Evolutionary conservation across 2,329 filamentous ascomycete genomes (phyloP).

Genomic region (Dothideomycetes sp.): DNA sequence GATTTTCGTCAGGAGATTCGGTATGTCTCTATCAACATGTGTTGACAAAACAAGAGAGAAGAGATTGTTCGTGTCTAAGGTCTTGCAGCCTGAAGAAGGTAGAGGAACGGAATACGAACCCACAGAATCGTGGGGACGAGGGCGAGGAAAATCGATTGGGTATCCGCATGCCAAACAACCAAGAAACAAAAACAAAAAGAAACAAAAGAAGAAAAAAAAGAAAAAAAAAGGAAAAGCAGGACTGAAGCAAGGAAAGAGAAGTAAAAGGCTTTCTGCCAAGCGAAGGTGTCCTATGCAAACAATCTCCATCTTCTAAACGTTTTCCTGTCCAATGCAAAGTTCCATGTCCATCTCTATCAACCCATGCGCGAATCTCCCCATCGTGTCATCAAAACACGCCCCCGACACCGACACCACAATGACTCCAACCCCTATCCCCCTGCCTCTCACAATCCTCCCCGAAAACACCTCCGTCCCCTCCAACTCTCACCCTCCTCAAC

Average conservation of each 20-base stretch:
- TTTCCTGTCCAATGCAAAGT: neutral
- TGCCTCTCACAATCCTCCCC: neutral
- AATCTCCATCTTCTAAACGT: neutral
- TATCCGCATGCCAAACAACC: too few species aligned
- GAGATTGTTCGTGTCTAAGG: neutral
- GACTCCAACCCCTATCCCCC: neutral
- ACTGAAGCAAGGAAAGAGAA: neutral
- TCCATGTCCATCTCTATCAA: neutral
- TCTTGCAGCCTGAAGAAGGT: too few species aligned
- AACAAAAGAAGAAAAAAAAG: neutral
- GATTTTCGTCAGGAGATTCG: neutral
- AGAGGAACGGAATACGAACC: neutral
- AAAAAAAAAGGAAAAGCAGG: neutral
- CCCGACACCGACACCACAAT: neutral
- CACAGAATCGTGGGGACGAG: neutral
- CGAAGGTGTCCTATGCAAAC: conserved; percentile 4
- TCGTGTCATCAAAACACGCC: neutral
- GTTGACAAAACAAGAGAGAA: neutral
- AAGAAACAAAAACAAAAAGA: neutral
- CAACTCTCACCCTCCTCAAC: conserved; percentile 3
- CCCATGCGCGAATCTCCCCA: neutral
- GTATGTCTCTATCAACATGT: neutral
- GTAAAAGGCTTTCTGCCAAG: conserved; percentile 1
- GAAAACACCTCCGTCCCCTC: neutral
- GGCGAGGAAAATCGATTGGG: too few species aligned